A percentile compares a stretch with the other conserved stretches of the same genome.
phyloP scores from a whole-genome alignment of 768 basidiomycete species.

The Trametes maxima region DNA sequence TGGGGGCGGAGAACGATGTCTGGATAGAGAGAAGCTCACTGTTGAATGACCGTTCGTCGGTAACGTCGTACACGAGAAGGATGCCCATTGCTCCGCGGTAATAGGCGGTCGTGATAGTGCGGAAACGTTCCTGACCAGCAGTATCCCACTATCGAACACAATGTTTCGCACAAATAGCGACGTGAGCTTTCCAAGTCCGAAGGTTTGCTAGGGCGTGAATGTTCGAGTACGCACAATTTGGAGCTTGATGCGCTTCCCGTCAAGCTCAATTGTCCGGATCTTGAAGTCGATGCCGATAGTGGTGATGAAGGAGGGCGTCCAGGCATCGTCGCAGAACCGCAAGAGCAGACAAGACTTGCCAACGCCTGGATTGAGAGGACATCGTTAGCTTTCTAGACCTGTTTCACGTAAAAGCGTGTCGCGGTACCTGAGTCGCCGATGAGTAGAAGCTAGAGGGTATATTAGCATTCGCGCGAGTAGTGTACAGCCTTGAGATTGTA shows the following conservation, averaged over 20 bases:
- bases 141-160: slow-evolving; percentile 84
- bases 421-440: slow-evolving; percentile 90
- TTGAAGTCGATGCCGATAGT: slow-evolving; percentile 99
- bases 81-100: slow-evolving; percentile 99
- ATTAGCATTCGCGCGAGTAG: slow-evolving; percentile 19
- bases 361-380: slow-evolving; percentile 62
- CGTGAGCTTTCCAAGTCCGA: background rate
- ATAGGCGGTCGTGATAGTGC: slow-evolving; percentile 98
- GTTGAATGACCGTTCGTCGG: slow-evolving; percentile 92
- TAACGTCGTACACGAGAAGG: slow-evolving; percentile 97
- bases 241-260: slow-evolving; percentile 98
- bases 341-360: slow-evolving; percentile 96
- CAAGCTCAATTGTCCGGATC: slow-evolving; percentile 97
- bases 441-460: slow-evolving; percentile 71
- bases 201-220: background rate
- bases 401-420: background rate
- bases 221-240: slow-evolving; percentile 75
- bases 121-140: slow-evolving; percentile 97
- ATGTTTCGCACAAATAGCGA: background rate
- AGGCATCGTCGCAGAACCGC: slow-evolving; percentile 98
- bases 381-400: background rate
- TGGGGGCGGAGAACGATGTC: background rate
- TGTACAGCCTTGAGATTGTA: background rate
- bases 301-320: slow-evolving; percentile 99
- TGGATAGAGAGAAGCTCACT: slow-evolving; percentile 55